A percentile compares a stretch with the other conserved stretches of the same genome.
phyloP scores from a whole-genome alignment of 108 stramenopile genomes.

The Fragilaria radians region DNA sequence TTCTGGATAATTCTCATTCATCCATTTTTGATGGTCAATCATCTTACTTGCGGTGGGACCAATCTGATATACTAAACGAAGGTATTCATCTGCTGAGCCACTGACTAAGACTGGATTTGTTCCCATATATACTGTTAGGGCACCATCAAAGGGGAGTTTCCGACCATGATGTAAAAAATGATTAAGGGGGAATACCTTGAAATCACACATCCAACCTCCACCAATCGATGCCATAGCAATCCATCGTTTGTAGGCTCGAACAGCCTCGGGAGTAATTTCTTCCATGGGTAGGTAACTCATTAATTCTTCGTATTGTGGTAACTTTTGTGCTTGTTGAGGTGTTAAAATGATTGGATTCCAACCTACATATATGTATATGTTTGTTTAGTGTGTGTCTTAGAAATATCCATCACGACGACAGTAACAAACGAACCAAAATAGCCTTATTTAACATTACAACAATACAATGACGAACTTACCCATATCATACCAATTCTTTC shows the following conservation, averaged over 20 bases:
- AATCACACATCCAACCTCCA: slow-evolving; percentile 17
- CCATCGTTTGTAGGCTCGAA: slow-evolving; percentile 6
- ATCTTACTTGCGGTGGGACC: neutral
- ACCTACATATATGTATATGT: too few species aligned
- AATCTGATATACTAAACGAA: neutral
- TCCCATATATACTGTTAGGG: neutral
- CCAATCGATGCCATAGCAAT: slow-evolving; percentile 21
- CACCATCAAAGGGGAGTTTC: neutral
- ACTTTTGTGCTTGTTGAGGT: neutral
- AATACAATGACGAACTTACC: too few species aligned
- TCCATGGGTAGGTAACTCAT: neutral
- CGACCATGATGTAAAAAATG: neutral
- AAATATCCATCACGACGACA: too few species aligned
- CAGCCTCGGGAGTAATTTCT: neutral
- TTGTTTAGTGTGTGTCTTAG: too few species aligned
- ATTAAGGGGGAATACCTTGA: slow-evolving; percentile 12
- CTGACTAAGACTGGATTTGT: neutral
- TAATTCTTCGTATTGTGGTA: neutral
- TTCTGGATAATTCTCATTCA: neutral
- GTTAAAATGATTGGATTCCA: neutral
- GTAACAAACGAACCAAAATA: too few species aligned
- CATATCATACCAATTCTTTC: neutral
- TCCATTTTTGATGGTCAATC: neutral
- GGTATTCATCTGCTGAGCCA: slow-evolving; percentile 7
- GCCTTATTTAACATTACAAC: too few species aligned